These are phyloP conservation scores for Sclerotinia subarctica DNA, from an alignment of 2,329 filamentous ascomycete species.

Conservation along the genomic window DNA sequence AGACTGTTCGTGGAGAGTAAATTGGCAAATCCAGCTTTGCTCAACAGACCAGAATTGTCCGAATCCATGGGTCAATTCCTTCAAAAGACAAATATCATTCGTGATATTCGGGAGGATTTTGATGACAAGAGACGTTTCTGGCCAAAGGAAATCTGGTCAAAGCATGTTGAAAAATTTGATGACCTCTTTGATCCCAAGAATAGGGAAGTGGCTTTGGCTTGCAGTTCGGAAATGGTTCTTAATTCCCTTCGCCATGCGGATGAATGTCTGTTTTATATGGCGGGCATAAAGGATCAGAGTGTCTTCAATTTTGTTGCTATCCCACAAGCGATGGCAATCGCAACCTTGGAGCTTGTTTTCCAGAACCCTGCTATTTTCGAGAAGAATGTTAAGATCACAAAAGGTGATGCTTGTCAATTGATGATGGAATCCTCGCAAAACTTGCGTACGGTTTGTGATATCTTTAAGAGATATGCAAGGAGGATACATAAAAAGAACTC, in stretches of 20 bases:
- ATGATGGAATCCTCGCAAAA: constrained; percentile 96
- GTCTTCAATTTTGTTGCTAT: constrained; percentile 99
- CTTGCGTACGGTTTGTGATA: constrained; percentile 72
- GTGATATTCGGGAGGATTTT: constrained; percentile 87
- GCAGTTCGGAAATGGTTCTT: constrained; percentile 90
- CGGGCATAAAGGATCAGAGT: constrained; percentile 89
- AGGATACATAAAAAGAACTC: constrained; percentile 93
- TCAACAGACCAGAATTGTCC: constrained; percentile 74
- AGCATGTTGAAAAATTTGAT: constrained; percentile 85
- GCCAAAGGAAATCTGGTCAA: constrained; percentile 95
- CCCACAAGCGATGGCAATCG: constrained; percentile 95
- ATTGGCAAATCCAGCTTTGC: constrained; percentile 80
- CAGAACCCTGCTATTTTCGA: constrained; percentile 84
- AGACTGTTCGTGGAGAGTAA: constrained; percentile 83
- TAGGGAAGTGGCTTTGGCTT: constrained; percentile 73
- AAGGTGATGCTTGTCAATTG: constrained; percentile 84
- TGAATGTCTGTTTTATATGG: constrained; percentile 97
- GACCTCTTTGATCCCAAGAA: constrained; percentile 85
- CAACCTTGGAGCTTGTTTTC: constrained; percentile 88
- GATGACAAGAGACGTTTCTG: constrained; percentile 88
- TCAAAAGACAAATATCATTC: constrained; percentile 98
- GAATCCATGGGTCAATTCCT: constrained; percentile 97
- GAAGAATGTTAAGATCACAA: constrained; percentile 92
- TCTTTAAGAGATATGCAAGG: constrained; percentile 74
- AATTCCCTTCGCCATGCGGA: constrained; percentile 83